Conservation (phyloP, 2,329 filamentous ascomycete genomes). For the Sclerotinia sclerotiorum region DNA sequence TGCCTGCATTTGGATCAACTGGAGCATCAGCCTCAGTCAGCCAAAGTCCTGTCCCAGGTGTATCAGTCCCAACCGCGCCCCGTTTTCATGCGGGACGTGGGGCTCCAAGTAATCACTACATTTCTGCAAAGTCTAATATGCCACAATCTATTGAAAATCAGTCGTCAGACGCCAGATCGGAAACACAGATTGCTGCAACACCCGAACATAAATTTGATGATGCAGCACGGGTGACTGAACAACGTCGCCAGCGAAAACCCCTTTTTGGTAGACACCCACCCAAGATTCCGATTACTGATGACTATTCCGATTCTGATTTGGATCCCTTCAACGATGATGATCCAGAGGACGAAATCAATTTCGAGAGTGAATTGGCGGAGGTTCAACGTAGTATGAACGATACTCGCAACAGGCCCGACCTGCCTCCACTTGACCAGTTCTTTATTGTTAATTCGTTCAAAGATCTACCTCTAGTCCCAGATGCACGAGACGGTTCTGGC, state of each 20-base stretch:
- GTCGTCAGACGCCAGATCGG: background rate
- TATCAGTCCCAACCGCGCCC: constrained; percentile 37
- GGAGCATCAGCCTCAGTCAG: constrained; percentile 7
- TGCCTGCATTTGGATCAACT: constrained; percentile 54
- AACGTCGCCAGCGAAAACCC: constrained; percentile 27
- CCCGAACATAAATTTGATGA: constrained; percentile 12
- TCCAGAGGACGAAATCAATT: constrained; percentile 35
- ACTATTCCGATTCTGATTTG: constrained; percentile 34
- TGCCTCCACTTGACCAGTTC: constrained; percentile 25
- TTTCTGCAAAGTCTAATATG: constrained; percentile 2
- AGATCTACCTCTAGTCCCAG: constrained; percentile 20
- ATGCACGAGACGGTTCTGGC: background rate
- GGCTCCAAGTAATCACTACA: constrained; percentile 6
- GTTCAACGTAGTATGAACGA: constrained; percentile 32
- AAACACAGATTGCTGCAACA: background rate
- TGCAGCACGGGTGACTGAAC: background rate
- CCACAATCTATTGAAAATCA: background rate
- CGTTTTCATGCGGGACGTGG: constrained; percentile 25
- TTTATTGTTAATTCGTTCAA: constrained; percentile 31
- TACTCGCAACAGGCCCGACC: constrained; percentile 29
- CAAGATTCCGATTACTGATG: constrained; percentile 25
- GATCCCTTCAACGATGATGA: constrained; percentile 40
- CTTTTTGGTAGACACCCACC: constrained; percentile 30
- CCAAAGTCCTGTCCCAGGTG: constrained; percentile 32
- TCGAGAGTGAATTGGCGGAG: constrained; percentile 38